These are phyloP conservation scores for Aspergillus cristatus DNA, from an alignment of 495 filamentous ascomycete species.

Conservation along the genomic window DNA sequence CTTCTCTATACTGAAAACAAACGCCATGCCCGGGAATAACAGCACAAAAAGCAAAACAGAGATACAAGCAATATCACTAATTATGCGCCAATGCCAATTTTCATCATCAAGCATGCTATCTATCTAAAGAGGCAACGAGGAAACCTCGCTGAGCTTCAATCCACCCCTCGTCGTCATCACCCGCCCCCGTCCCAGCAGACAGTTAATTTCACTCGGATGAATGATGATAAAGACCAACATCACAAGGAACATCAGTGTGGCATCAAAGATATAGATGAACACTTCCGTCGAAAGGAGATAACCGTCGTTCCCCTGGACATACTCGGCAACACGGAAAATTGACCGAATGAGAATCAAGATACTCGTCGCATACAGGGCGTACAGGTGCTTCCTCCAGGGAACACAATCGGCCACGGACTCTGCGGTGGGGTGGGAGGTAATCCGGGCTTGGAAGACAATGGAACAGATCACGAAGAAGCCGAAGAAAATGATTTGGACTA, in stretches of 20 bases:
- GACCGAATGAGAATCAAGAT: constrained; percentile 51
- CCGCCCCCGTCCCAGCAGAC: constrained; percentile 12
- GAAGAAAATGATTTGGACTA: constrained; percentile 45
- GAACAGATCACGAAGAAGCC: constrained; percentile 40
- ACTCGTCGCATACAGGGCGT: constrained; percentile 42
- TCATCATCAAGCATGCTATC: background rate
- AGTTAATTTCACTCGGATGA: constrained; percentile 22
- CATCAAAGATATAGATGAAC: constrained; percentile 56
- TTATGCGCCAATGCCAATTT: background rate
- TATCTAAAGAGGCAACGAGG: constrained; percentile 3
- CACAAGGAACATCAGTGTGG: constrained; percentile 44
- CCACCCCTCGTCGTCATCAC: constrained; percentile 14
- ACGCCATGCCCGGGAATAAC: too few relatives aligned
- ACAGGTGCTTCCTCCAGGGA: constrained; percentile 44
- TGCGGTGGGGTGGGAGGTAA: constrained; percentile 12
- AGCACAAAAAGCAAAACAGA: too few relatives aligned
- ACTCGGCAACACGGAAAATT: constrained; percentile 55
- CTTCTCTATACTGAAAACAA: background rate
- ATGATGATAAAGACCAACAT: constrained; percentile 40
- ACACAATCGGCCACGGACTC: constrained; percentile 9
- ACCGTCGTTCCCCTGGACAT: constrained; percentile 44
- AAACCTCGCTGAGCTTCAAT: constrained; percentile 8
- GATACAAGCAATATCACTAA: background rate
- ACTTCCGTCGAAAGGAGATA: constrained; percentile 45
- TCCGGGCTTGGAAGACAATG: constrained; percentile 30